Evolutionary conservation across 2,329 filamentous ascomycete species (phyloP).

Genomic region (Arthrobotrys musiformis): DNA sequence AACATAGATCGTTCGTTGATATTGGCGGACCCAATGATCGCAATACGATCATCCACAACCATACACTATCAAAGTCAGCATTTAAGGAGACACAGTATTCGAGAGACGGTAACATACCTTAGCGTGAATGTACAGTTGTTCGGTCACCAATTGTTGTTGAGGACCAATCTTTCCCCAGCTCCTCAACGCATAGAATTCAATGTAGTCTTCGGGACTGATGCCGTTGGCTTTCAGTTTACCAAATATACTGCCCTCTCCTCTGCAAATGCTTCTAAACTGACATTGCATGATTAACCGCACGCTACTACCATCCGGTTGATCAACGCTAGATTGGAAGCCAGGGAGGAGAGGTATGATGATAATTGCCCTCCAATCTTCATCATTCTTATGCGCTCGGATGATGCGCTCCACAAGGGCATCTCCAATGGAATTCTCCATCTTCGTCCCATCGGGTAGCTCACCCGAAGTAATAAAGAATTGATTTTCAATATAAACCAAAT

Average conservation of each 20-base stretch:
- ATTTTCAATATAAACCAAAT: conserved; percentile 98
- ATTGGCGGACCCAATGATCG: conserved; percentile 95
- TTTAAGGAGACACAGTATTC: neutral
- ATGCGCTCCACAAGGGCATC: conserved; percentile 94
- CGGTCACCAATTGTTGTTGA: conserved; percentile 84
- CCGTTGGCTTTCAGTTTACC: conserved; percentile 79
- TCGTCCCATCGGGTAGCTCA: conserved; percentile 80
- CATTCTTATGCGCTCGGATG: conserved; percentile 81
- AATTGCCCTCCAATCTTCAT: conserved; percentile 88
- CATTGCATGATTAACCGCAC: conserved; percentile 96
- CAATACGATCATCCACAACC: conserved; percentile 91
- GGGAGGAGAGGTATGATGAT: conserved; percentile 95
- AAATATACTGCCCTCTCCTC: conserved; percentile 91
- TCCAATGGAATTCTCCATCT: conserved; percentile 91
- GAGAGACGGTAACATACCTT: conserved; percentile 67
- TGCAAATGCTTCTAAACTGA: conserved; percentile 94
- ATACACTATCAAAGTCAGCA: conserved; percentile 69
- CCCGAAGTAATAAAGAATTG: conserved; percentile 98
- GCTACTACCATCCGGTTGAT: conserved; percentile 91
- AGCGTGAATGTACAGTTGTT: conserved; percentile 97
- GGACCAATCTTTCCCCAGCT: conserved; percentile 91
- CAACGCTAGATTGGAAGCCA: conserved; percentile 97
- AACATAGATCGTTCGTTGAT: conserved; percentile 98
- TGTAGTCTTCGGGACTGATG: conserved; percentile 94
- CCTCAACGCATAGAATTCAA: conserved; percentile 91